Evolutionary conservation across 208 protist species (phyloP), one percentile per base, ranked within the genome.

Genomic region (Trypanosoma vivax): DNA sequence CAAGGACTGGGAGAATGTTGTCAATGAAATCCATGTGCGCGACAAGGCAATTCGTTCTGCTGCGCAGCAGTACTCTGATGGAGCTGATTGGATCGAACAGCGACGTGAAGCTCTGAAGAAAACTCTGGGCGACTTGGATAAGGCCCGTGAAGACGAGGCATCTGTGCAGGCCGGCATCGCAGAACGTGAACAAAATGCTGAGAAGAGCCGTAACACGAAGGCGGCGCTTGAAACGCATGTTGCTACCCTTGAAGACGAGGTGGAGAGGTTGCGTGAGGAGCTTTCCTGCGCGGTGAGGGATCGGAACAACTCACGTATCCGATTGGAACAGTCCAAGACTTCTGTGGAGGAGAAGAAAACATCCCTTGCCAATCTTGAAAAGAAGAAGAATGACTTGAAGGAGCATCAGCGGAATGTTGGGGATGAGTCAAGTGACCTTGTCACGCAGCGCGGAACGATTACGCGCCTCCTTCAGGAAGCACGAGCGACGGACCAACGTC

Each of bases 1-100:
- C 16, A 49, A 69, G n/a, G 86, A 97, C 67, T 96, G 89, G 87
- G 92, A 96, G 70, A 47, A 67, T 28, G 81, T 93, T 27, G 76
- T 97, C 27, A 50, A 74, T 38, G 72, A 71, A 7, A 96, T 97
- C 60, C 62, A 90, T 25, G 66, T 82, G 40, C 78, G 89, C 11
- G 94, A 97, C 70, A 72, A 83, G 27, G 71, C 77, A 5, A 96
- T 97, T 38, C 63, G 78, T 41, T 55, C 65, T 3, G 79, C 79
- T 0, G 78, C 74, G 16, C 76, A 91, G 60, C 61, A 80, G 56
- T 96, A 88, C 60, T 59, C 73, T 9, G 77, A 86, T 30, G 83
- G 84, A 18, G 68, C 74, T 11, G 60, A 64, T 49, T 92, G 84
- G 84, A 33, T 87, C 28, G 56, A 61, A 60, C 74, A 79, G 67